These are phyloP conservation scores for Acrocalymma vagum DNA, from an alignment of 2,329 filamentous ascomycete species.

Conservation along the genomic window DNA sequence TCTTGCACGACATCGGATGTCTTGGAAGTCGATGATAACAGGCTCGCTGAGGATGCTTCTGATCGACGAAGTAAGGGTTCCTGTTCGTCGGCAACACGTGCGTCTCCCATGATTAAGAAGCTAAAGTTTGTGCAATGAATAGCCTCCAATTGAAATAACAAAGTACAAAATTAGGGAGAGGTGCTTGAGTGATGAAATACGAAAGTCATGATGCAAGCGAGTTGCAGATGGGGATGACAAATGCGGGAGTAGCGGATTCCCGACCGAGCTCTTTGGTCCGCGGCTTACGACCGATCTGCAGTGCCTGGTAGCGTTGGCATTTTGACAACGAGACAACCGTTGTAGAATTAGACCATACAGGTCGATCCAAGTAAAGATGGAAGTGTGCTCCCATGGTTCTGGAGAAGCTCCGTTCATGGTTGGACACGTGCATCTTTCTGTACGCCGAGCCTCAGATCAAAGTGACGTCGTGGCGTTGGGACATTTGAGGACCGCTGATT, in stretches of 20 bases:
- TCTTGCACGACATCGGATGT: constrained; percentile 2
- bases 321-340: no score
- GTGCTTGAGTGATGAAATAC: constrained; percentile 1
- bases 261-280: constrained; percentile 24
- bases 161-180: constrained; percentile 5
- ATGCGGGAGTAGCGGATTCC: constrained; percentile 21
- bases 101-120: constrained; percentile 19
- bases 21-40: constrained; percentile 15
- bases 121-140: no score
- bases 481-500: constrained; percentile 43
- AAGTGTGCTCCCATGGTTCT: no score
- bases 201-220: constrained; percentile 14
- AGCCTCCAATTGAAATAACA: neutral
- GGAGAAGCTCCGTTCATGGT: no score
- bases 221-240: constrained; percentile 24
- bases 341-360: no score
- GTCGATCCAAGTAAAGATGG: no score
- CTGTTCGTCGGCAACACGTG: constrained; percentile 27
- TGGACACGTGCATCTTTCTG: no score
- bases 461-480: no score
- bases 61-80: constrained; percentile 35
- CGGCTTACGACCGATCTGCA: no score
- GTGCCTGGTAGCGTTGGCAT: no score
- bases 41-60: constrained; percentile 21
- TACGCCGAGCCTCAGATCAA: no score